These are phyloP conservation scores for Biscutella laevigata DNA, from an alignment of 441 rosid species.

Conservation along the genomic window DNA sequence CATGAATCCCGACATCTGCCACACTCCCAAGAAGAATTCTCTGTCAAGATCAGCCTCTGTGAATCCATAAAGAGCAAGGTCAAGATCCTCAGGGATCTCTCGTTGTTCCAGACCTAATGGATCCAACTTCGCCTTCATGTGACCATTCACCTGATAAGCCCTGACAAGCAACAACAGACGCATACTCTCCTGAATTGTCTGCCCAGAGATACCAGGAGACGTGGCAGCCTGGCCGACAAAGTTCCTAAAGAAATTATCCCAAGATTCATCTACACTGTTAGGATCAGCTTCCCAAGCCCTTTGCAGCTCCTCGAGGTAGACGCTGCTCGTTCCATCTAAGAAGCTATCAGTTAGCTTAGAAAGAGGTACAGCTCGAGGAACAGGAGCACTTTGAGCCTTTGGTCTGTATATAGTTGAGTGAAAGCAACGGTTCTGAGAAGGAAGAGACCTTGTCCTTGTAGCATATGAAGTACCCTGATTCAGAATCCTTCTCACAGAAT, in stretches of 20 bases:
- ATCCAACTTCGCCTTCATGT: conserved; percentile 88
- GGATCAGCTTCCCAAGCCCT: conserved; percentile 94
- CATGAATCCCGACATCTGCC: conserved; percentile 91
- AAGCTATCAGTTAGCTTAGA: conserved; percentile 86
- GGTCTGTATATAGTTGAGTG: conserved; percentile 53
- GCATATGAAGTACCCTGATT: conserved; percentile 51
- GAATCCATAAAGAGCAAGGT: conserved; percentile 71
- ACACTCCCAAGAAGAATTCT: conserved; percentile 89
- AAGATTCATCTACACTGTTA: conserved; percentile 86
- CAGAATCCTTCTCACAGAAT: conserved; percentile 60
- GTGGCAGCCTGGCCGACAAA: conserved; percentile 92
- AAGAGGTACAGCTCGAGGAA: conserved; percentile 77
- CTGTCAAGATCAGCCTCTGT: conserved; percentile 93
- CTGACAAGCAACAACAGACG: conserved; percentile 70
- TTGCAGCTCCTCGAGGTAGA: conserved; percentile 91
- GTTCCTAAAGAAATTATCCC: conserved; percentile 94
- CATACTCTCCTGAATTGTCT: conserved; percentile 98
- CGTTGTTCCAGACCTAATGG: conserved; percentile 72
- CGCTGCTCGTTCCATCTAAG: conserved; percentile 90
- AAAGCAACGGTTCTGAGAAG: conserved; percentile 43
- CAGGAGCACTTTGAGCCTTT: conserved; percentile 62
- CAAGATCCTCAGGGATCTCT: conserved; percentile 72
- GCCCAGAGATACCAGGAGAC: conserved; percentile 95
- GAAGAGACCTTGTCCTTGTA: conserved; percentile 39
- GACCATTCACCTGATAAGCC: conserved; percentile 97